Conservation (phyloP, 257 asterid genomes). For the Fraxinus quadrangulata region DNA sequence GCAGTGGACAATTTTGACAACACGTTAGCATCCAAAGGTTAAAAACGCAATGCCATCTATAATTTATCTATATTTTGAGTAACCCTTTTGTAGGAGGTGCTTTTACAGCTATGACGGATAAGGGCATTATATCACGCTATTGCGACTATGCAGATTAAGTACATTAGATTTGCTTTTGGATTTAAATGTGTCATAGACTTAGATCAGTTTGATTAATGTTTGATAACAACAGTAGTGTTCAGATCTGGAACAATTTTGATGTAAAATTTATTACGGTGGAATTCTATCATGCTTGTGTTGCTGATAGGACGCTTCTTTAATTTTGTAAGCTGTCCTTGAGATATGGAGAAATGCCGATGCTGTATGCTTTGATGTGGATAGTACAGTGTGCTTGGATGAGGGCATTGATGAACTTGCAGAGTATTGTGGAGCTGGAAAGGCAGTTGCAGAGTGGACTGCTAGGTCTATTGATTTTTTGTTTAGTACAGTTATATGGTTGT, state of each 20-base stretch:
- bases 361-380: constrained; percentile 96
- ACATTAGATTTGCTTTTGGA: not conserved
- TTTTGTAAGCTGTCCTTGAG: constrained; percentile 66
- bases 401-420: constrained; percentile 98
- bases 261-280: not conserved
- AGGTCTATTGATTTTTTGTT: constrained; percentile 39
- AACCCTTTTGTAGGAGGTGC: not conserved
- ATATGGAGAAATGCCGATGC: constrained; percentile 74
- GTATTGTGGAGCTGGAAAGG: constrained; percentile 95
- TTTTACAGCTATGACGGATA: not conserved
- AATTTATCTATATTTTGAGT: not conserved
- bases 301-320: constrained; percentile 34
- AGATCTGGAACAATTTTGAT: not conserved
- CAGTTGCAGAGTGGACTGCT: constrained; percentile 96
- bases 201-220: not conserved
- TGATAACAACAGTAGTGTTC: not conserved
- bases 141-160: not conserved
- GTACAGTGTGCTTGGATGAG: constrained; percentile 94
- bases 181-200: constrained; percentile 8
- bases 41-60: not conserved
- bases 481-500: not conserved
- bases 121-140: not conserved
- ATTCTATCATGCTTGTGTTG: constrained; percentile 13
- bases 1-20: constrained; percentile 48
- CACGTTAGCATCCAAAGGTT: constrained; percentile 76